phyloP scores from a whole-genome alignment of 2,329 filamentous ascomycete genomes.

The Teratosphaeria viscida region DNA sequence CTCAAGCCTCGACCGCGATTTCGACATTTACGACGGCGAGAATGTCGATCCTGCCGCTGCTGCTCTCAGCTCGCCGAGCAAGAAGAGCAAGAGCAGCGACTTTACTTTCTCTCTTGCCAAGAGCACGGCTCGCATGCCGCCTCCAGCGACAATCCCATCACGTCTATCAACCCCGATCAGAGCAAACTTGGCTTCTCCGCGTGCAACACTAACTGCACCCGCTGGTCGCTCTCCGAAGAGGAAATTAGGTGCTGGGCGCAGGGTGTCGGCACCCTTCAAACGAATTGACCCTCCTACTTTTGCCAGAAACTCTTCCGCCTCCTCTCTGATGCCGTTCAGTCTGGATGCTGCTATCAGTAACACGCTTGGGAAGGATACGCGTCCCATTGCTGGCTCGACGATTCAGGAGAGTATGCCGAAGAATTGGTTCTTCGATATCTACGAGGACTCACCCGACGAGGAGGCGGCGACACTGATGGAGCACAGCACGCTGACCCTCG shows the following conservation, averaged over 20 bases:
- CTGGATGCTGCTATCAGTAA: slow-evolving; percentile 75
- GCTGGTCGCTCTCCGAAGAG: slow-evolving; percentile 70
- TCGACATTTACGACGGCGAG: slow-evolving; percentile 43
- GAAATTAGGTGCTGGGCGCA: slow-evolving; percentile 60
- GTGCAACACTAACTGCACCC: slow-evolving; percentile 45
- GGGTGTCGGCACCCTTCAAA: slow-evolving; percentile 52
- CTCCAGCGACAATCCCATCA: slow-evolving; percentile 20
- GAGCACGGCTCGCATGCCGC: slow-evolving; percentile 23
- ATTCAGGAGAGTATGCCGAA: slow-evolving; percentile 49
- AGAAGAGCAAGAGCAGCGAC: slow-evolving; percentile 38
- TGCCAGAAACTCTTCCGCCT: slow-evolving; percentile 28
- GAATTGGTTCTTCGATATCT: slow-evolving; percentile 83
- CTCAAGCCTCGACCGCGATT: slow-evolving; percentile 7
- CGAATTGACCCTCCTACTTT: slow-evolving; percentile 63
- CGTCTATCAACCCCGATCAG: slow-evolving; percentile 27
- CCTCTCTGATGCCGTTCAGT: slow-evolving; percentile 55
- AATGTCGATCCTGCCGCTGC: slow-evolving; percentile 45
- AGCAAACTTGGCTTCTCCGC: slow-evolving; percentile 32
- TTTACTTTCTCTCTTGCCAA: slow-evolving; percentile 26
- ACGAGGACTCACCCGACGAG: slow-evolving; percentile 83
- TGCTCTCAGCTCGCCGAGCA: slow-evolving; percentile 37
- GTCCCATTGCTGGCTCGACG: slow-evolving; percentile 31
- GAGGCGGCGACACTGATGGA: slow-evolving; percentile 88
- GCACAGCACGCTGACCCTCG: slow-evolving; percentile 75
- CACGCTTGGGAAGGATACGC: slow-evolving; percentile 41